Base-by-base conservation (phyloP, 805 yeast species). In the Spathaspora passalidarum region DNA sequence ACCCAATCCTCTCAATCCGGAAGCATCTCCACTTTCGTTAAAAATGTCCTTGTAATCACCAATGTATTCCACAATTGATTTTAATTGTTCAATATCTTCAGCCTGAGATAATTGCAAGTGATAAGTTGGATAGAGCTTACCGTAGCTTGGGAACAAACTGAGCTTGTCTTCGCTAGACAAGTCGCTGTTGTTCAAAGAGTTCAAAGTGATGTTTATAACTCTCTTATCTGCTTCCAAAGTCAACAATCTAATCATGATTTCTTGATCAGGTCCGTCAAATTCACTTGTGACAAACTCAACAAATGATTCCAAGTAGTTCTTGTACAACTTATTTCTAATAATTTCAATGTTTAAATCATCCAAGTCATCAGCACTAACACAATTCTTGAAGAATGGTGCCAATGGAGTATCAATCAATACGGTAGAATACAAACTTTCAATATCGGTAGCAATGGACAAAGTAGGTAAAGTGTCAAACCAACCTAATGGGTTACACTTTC, bases 391-490 rank as follows among this genome's bases (percentile, higher is more conserved):
- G 69, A 91, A 94, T 35, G 97, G 96, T 1, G 99, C 98, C 62
- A 94, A 78, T 4, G 99, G 99, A 5, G 99, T 94, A 68, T 94
- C 99, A 45, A 94, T 85, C 48, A 94, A 74, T 11, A 94, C 99
- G 1, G 95, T 87, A 58, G 86, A 86, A 70, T 92, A 94, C 57
- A 94, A 76, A n/a, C 94, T 82, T 57, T 90, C 96, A 47, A 92
- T 81, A 66, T 92, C 98, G 2, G 97, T 89, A 40, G 98, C 97
- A 42, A 92, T 94, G 13, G 94, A 81, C 48, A 94, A 76, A 0
- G 98, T 92, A 29, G 99, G 99, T 55, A 94, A 79, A 6, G 98
- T 92, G 56, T 94, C 99, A 60, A 94, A 94, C 97, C 97, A 91
- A 38, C 99, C 99, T 56, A 94, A 75, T 0, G 99, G 99, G 63